phyloP scores from a whole-genome alignment of 805 yeast species.

The Tetrapisispora nanseiensis region DNA sequence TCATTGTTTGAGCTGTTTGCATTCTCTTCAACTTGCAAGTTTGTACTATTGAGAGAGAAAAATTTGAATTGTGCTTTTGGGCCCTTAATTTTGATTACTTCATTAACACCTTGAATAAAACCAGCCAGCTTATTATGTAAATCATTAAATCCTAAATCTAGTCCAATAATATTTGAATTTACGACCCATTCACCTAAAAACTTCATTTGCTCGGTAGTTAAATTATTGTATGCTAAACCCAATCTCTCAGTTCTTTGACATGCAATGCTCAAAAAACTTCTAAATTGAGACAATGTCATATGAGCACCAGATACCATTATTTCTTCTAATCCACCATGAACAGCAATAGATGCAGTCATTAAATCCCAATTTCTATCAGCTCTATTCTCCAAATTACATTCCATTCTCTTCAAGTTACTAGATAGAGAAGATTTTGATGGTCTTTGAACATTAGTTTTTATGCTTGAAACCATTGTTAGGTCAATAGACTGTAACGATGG shows the following conservation, averaged over 20 bases:
- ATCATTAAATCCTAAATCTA: slow-evolving; percentile 81
- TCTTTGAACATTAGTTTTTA: slow-evolving; percentile 31
- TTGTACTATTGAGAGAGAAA: slow-evolving; percentile 57
- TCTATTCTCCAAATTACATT: slow-evolving; percentile 34
- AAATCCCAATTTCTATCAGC: slow-evolving; percentile 77
- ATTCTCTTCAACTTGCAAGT: slow-evolving; percentile 39
- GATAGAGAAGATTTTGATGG: slow-evolving; percentile 30
- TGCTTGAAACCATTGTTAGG: slow-evolving; percentile 41
- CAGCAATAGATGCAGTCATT: slow-evolving; percentile 62
- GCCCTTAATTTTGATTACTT: slow-evolving; percentile 17
- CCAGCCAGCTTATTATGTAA: slow-evolving; percentile 31
- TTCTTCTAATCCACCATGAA: slow-evolving; percentile 73
- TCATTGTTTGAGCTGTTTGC: slow-evolving; percentile 30
- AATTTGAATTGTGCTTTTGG: slow-evolving; percentile 32
- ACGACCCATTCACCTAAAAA: slow-evolving; percentile 50
- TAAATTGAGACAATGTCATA: slow-evolving; percentile 44
- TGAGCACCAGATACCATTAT: slow-evolving; percentile 75
- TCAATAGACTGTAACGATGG: slow-evolving; percentile 50
- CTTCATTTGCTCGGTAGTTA: slow-evolving; percentile 49
- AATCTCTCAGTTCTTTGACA: slow-evolving; percentile 47
- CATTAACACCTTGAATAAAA: slow-evolving; percentile 19
- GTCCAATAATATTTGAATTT: slow-evolving; percentile 44
- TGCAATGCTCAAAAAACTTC: slow-evolving; percentile 53
- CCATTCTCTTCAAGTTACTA: slow-evolving; percentile 31
- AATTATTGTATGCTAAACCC: slow-evolving; percentile 72